These are phyloP conservation scores for Rhinocladiella mackenziei DNA, from an alignment of 2,329 filamentous ascomycete species.

Conservation along the genomic window DNA sequence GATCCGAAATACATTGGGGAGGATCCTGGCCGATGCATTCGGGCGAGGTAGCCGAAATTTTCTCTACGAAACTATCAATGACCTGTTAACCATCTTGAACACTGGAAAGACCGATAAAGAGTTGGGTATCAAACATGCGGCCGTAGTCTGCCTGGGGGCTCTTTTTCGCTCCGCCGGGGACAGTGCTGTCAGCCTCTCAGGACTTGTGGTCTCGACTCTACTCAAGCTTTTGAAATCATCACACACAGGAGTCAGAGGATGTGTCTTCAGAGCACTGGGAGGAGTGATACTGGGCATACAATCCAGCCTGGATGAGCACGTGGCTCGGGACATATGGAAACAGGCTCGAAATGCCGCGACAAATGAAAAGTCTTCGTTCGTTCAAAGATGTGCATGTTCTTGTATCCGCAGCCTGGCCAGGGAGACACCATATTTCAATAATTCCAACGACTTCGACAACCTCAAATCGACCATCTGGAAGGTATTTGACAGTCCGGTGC, in stretches of 20 bases:
- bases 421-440: slow-evolving; percentile 77
- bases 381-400: slow-evolving; percentile 72
- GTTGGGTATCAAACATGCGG: slow-evolving; percentile 76
- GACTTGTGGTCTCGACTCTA: slow-evolving; percentile 66
- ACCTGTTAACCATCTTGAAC: slow-evolving; percentile 69
- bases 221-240: slow-evolving; percentile 77
- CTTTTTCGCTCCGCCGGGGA: slow-evolving; percentile 91
- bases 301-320: slow-evolving; percentile 72
- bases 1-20: slow-evolving; percentile 82
- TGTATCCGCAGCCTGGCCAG: slow-evolving; percentile 71
- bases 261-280: slow-evolving; percentile 68
- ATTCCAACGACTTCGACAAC: slow-evolving; percentile 84
- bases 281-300: slow-evolving; percentile 74
- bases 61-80: slow-evolving; percentile 91
- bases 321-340: slow-evolving; percentile 92
- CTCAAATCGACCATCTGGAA: slow-evolving; percentile 80
- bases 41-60: slow-evolving; percentile 82
- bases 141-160: slow-evolving; percentile 79
- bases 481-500: slow-evolving; percentile 71
- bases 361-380: slow-evolving; percentile 76
- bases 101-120: slow-evolving; percentile 76
- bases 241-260: slow-evolving; percentile 76
- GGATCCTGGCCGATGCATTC: slow-evolving; percentile 78
- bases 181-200: slow-evolving; percentile 80
- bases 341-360: slow-evolving; percentile 72